A percentile compares a stretch with the other conserved stretches of the same genome.
These are phyloP conservation scores for Schizosaccharomyces versatilis DNA, from an alignment of 1,139 yeast genomes.

Conservation along the genomic window DNA sequence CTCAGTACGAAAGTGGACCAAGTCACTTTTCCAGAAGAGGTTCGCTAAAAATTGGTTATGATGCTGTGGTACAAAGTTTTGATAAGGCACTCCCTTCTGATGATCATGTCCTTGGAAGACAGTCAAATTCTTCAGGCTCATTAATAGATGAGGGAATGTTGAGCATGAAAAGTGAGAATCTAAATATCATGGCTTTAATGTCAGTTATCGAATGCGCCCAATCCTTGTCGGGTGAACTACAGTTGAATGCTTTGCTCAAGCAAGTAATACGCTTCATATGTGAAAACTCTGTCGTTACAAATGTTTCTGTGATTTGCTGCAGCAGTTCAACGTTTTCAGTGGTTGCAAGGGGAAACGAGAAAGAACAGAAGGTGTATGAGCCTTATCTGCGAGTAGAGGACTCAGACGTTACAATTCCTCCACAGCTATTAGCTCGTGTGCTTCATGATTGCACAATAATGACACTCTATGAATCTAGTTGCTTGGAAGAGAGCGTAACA, in stretches of 20 bases:
- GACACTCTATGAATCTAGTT: conserved; percentile 7
- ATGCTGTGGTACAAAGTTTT: too few relatives aligned
- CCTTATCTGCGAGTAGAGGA: conserved; percentile 7
- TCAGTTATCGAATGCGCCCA: conserved; percentile 13
- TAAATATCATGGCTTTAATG: conserved; percentile 13
- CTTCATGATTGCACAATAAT: conserved; percentile 11
- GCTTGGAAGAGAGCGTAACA: conserved; percentile 10
- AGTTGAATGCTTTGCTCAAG: conserved; percentile 11
- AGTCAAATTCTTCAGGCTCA: too few relatives aligned
- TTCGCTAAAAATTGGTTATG: too few relatives aligned
- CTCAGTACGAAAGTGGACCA: too few relatives aligned
- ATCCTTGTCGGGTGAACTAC: conserved; percentile 12
- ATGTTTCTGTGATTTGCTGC: conserved; percentile 11
- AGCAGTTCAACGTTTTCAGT: conserved; percentile 10
- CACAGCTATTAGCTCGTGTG: conserved; percentile 10
- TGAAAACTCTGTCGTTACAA: conserved; percentile 11
- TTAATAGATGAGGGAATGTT: too few relatives aligned
- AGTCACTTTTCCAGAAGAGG: too few relatives aligned
- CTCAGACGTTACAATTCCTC: conserved; percentile 7
- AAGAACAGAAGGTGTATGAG: conserved; percentile 7
- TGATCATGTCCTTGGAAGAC: too few relatives aligned
- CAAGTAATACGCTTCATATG: conserved; percentile 12
- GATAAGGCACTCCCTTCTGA: too few relatives aligned
- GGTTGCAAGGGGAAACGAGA: conserved; percentile 12
- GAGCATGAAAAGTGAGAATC: conserved; percentile 2